A percentile compares a stretch with the other conserved stretches of the same genome.
Conservation (phyloP, 2,329 filamentous ascomycete species). For the Trichoderma sp. region DNA sequence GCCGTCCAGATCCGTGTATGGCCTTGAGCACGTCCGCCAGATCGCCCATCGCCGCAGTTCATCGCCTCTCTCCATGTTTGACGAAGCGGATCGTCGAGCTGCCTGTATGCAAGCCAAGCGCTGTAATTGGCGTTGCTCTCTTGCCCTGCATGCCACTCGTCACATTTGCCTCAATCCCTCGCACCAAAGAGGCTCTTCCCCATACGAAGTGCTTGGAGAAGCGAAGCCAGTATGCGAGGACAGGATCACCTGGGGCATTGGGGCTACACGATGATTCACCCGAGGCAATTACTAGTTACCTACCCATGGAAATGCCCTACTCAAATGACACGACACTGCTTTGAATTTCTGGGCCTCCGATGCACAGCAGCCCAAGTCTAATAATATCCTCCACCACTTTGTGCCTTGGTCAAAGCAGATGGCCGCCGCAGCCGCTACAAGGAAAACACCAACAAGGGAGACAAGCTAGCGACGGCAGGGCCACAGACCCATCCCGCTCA, state of each 20-base stretch:
- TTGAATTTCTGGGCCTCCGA: constrained; percentile 1
- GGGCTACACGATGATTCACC: neutral
- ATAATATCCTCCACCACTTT: neutral
- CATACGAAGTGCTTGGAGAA: neutral
- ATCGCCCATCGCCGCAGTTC: constrained; percentile 14
- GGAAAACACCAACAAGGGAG: neutral
- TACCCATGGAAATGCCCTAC: neutral
- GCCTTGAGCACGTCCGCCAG: constrained; percentile 4
- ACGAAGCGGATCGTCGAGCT: constrained; percentile 4
- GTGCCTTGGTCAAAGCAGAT: neutral
- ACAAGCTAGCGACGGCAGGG: neutral
- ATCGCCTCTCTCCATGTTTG: constrained; percentile 5
- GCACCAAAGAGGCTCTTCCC: neutral
- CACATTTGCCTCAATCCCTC: neutral
- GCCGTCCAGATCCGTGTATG: neutral
- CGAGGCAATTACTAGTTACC: neutral
- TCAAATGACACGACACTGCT: neutral
- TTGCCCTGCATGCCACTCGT: constrained; percentile 24
- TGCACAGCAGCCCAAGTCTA: constrained; percentile 21
- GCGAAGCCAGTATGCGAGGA: neutral
- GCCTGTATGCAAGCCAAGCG: constrained; percentile 15
- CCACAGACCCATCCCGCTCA: neutral
- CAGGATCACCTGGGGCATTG: neutral
- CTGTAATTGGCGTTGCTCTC: constrained; percentile 3
- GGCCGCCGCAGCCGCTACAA: constrained; percentile 17